A percentile compares a stretch with the other conserved stretches of the same genome.
Evolutionary conservation across 2,329 filamentous ascomycete genomes (phyloP).

Genomic region (Verticillium alfalfae): DNA sequence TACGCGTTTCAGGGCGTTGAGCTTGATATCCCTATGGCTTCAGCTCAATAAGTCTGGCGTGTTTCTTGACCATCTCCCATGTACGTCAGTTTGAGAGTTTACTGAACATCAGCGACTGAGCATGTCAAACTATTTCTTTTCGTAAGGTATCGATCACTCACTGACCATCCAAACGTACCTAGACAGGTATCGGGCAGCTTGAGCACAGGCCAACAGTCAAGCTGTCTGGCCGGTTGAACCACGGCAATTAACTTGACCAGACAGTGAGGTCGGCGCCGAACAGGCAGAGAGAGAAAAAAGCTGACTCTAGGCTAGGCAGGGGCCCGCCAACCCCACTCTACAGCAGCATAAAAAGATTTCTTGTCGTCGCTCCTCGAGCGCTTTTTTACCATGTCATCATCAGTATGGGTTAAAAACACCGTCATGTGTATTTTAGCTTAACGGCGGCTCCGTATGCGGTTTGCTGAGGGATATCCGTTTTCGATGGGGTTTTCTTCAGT

Average conservation of each 20-base stretch:
- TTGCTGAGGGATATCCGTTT: slow-evolving; percentile 46
- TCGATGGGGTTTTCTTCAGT: slow-evolving; percentile 49
- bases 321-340: not conserved
- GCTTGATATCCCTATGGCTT: not conserved
- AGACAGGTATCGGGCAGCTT: not conserved
- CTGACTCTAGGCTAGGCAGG: not conserved
- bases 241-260: not conserved
- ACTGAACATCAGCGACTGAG: no score
- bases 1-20: not conserved
- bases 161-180: no score
- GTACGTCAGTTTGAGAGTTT: no score
- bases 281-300: not conserved
- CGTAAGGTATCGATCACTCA: no score
- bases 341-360: slow-evolving; percentile 4
- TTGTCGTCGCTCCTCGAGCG: slow-evolving; percentile 7
- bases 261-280: not conserved
- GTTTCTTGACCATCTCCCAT: no score
- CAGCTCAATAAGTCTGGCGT: no score
- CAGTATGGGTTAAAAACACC: slow-evolving; percentile 42
- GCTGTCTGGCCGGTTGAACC: not conserved
- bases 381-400: slow-evolving; percentile 34
- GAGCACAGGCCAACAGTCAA: not conserved
- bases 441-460: slow-evolving; percentile 47
- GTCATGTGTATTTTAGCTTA: slow-evolving; percentile 43
- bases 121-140: no score